Percentiles rank a stretch among this genome's conserved stretches.
Evolutionary conservation across 1,284 basidiomycete species (phyloP).

Genomic region (Kwoniella shivajii): DNA sequence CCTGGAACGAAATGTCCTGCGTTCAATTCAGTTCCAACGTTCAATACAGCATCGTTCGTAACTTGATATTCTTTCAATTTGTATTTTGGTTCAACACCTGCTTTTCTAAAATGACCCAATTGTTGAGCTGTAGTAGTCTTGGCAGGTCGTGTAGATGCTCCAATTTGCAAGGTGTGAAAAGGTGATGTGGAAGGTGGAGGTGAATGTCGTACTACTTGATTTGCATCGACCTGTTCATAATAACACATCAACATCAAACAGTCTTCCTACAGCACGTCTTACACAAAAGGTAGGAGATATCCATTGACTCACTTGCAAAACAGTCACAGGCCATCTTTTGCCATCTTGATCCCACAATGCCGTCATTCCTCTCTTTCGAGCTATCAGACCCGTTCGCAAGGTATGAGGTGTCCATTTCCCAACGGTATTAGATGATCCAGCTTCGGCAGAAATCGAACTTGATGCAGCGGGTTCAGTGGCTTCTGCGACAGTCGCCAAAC

Average conservation of each 20-base stretch:
- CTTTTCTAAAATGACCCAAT: conserved; percentile 83
- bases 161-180: conserved; percentile 85
- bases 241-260: not conserved
- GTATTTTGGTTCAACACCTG: conserved; percentile 80
- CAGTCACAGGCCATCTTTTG: conserved; percentile 82
- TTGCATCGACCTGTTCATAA: conserved; percentile 56
- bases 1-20: conserved; percentile 97
- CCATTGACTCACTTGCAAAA: conserved; percentile 74
- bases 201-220: conserved; percentile 54
- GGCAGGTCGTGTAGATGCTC: conserved; percentile 68
- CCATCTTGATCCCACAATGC: conserved; percentile 90
- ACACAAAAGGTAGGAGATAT: not conserved
- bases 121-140: conserved; percentile 73
- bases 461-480: conserved; percentile 15
- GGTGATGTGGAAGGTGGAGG: conserved; percentile 52
- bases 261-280: not conserved
- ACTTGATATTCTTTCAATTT: conserved; percentile 88
- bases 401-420: conserved; percentile 78
- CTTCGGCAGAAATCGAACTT: conserved; percentile 11
- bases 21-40: conserved; percentile 84
- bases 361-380: conserved; percentile 94
- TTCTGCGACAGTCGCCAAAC: conserved; percentile 19
- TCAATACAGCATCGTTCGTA: conserved; percentile 83
- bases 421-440: conserved; percentile 7
- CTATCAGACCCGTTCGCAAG: conserved; percentile 89